Percentiles rank a stretch among this genome's conserved stretches.
Evolutionary conservation across 441 rosid species (phyloP).

Genomic region (Erodium chrysanthum): DNA sequence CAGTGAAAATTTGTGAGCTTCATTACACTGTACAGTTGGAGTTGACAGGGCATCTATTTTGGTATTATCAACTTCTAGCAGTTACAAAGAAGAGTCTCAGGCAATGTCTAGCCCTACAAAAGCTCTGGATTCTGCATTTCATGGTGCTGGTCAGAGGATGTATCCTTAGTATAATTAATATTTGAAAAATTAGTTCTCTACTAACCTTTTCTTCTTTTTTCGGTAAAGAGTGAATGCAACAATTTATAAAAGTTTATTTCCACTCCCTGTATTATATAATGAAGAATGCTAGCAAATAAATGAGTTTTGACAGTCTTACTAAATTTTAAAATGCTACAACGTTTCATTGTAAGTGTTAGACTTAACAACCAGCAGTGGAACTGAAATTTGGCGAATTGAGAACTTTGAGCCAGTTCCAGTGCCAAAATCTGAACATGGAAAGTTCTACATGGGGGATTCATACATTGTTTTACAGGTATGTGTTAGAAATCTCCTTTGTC

Average conservation of each 20-base stretch:
- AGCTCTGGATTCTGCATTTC: conserved; percentile 87
- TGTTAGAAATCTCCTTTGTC: conserved; percentile 15
- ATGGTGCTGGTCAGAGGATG: conserved; percentile 90
- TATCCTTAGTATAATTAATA: conserved; percentile 43
- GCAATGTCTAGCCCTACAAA: conserved; percentile 74
- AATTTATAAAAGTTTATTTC: conserved; percentile 3
- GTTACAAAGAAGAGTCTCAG: conserved; percentile 22
- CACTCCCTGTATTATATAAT: not conserved
- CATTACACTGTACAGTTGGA: conserved; percentile 16
- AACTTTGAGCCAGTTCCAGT: conserved; percentile 80
- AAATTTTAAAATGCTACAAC: conserved; percentile 8
- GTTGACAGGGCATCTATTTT: conserved; percentile 18
- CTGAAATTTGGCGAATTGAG: conserved; percentile 98
- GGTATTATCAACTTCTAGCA: conserved; percentile 15
- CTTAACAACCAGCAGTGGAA: conserved; percentile 68
- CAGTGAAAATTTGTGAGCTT: conserved; percentile 21
- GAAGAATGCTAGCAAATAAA: not conserved
- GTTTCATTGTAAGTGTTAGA: conserved; percentile 25
- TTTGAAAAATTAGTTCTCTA: conserved; percentile 9
- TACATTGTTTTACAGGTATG: conserved; percentile 98
- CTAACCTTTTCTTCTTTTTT: conserved; percentile 1
- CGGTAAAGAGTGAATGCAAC: not conserved
- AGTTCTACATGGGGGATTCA: conserved; percentile 87
- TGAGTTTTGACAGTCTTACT: conserved; percentile 8
- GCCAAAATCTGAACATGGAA: conserved; percentile 87